Evolutionary conservation across 768 basidiomycete genomes (phyloP).

Genomic region (Pleurotus pulmonarius): DNA sequence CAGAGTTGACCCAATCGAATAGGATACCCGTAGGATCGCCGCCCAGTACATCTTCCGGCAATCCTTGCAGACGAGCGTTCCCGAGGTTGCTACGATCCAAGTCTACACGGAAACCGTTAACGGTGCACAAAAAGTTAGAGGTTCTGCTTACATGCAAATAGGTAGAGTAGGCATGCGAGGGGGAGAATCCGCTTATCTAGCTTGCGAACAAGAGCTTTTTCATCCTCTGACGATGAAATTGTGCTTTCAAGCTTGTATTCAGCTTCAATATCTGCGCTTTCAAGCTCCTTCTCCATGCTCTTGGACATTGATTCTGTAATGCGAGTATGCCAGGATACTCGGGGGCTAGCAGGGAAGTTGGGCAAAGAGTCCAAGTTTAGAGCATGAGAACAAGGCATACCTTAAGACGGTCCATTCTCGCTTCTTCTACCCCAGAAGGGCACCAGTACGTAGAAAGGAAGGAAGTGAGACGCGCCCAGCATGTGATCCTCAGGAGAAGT

Average conservation of each 20-base stretch:
- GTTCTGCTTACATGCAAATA: conserved; percentile 63
- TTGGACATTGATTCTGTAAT: no score
- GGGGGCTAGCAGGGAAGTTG: no score
- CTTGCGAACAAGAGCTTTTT: conserved; percentile 55
- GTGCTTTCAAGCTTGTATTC: conserved; percentile 6
- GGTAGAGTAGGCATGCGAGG: conserved; percentile 67
- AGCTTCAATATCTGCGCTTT: conserved; percentile 12
- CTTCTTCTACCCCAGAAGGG: no score
- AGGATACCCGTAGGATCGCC: conserved; percentile 65
- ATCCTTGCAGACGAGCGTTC: conserved; percentile 72
- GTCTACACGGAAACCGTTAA: conserved; percentile 26
- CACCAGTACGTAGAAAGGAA: no score
- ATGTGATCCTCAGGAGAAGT: no score
- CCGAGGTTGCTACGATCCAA: conserved; percentile 78
- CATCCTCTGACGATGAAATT: conserved; percentile 27
- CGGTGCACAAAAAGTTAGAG: neutral
- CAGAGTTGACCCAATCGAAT: conserved; percentile 78
- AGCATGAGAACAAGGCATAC: no score
- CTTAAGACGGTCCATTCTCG: no score
- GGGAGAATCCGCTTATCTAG: conserved; percentile 68
- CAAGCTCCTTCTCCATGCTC: neutral
- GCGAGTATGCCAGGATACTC: no score
- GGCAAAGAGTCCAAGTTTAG: no score
- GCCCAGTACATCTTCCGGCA: conserved; percentile 58
- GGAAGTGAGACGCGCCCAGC: no score